Evolutionary conservation across 495 filamentous ascomycete species (phyloP).

Genomic region (Penicillium silybi): DNA sequence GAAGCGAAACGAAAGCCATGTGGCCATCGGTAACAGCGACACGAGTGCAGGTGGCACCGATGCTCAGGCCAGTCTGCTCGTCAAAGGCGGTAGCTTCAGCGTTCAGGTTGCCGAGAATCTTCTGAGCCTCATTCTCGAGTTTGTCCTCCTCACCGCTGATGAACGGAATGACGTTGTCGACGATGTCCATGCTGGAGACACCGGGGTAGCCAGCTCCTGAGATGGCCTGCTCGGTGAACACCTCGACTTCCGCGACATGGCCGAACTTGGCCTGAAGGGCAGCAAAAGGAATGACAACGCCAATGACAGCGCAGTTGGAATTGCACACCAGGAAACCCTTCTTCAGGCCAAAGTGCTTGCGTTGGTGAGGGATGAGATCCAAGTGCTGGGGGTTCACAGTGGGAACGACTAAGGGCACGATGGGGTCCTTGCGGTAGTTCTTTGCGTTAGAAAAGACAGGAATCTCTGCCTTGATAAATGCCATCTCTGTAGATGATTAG

Average conservation of each 20-base stretch:
- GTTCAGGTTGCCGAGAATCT: slow-evolving; percentile 74
- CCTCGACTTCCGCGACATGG: slow-evolving; percentile 65
- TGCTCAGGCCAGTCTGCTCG: slow-evolving; percentile 57
- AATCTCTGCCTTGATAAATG: slow-evolving; percentile 72
- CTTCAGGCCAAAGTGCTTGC: slow-evolving; percentile 57
- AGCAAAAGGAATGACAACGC: slow-evolving; percentile 83
- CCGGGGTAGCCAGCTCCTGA: slow-evolving; percentile 88
- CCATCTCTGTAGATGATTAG: slow-evolving; percentile 53
- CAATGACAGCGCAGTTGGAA: slow-evolving; percentile 88
- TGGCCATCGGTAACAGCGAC: slow-evolving; percentile 83
- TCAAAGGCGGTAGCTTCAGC: slow-evolving; percentile 60
- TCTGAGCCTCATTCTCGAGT: slow-evolving; percentile 77
- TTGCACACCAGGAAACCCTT: slow-evolving; percentile 86
- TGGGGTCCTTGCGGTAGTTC: slow-evolving; percentile 78
- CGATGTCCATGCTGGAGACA: slow-evolving; percentile 66
- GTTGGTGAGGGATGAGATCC: slow-evolving; percentile 72
- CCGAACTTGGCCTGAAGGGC: slow-evolving; percentile 76
- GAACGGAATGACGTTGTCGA: slow-evolving; percentile 83
- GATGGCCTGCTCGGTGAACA: slow-evolving; percentile 85
- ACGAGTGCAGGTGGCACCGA: slow-evolving; percentile 78
- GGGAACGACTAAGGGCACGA: slow-evolving; percentile 81
- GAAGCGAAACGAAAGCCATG: slow-evolving; percentile 74
- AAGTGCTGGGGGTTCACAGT: slow-evolving; percentile 80
- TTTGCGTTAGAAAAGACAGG: slow-evolving; percentile 87
- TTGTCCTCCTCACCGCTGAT: slow-evolving; percentile 90